These are phyloP conservation scores for Diversispora eburnea DNA, from an alignment of 192 early-diverging fungal species.

Conservation along the genomic window DNA sequence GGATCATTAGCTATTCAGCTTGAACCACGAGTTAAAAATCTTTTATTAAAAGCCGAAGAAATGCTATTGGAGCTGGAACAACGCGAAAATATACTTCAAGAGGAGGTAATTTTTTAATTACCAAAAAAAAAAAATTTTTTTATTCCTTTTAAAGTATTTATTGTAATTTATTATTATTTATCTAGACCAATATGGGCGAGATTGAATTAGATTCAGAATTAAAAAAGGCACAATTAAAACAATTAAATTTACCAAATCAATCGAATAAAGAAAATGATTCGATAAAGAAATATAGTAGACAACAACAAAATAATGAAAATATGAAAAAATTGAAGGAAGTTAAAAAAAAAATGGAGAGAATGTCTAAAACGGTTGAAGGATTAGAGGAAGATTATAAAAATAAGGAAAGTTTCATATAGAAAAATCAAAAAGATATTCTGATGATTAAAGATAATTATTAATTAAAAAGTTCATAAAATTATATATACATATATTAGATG, in stretches of 20 bases:
- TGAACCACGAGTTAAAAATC: background rate
- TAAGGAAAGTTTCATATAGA: background rate
- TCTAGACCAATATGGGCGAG: background rate
- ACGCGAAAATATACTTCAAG: conserved; percentile 3
- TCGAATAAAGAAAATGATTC: background rate
- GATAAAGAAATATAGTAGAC: background rate
- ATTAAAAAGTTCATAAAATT: background rate
- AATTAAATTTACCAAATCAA: background rate
- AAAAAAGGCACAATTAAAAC: conserved; percentile 13
- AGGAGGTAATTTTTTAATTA: conserved; percentile 2
- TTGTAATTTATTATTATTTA: background rate
- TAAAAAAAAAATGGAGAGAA: conserved; percentile 12
- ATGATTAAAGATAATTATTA: background rate
- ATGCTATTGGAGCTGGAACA: conserved; percentile 2
- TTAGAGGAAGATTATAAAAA: conserved; percentile 4
- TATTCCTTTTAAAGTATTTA: background rate
- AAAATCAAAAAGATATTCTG: background rate
- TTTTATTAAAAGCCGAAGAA: conserved; percentile 19
- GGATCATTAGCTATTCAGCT: conserved; percentile 1
- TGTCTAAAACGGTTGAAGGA: background rate
- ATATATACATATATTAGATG: background rate
- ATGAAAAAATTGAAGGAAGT: background rate
- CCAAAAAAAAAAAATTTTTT: background rate
- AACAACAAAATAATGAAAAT: background rate
- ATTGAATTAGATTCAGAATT: background rate